Percentiles rank a stretch among this genome's conserved stretches.
phyloP scores from a whole-genome alignment of 352 stramenopile genomes.

The Phytopythium ostracodes region DNA sequence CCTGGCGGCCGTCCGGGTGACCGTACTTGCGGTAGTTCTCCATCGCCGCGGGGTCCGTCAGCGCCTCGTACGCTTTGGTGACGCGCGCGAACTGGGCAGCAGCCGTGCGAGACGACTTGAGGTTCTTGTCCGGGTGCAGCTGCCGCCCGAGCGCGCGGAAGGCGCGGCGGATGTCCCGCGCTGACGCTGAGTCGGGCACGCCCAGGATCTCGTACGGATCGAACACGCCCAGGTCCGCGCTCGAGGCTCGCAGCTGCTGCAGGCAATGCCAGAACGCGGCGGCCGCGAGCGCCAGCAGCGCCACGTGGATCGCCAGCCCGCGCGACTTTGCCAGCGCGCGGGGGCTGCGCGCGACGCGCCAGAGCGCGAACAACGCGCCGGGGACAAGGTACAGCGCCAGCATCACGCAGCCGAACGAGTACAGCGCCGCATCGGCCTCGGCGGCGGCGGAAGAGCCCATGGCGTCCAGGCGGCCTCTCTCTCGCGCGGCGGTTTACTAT shows the following conservation, averaged over 20 bases:
- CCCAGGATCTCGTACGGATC: conserved; percentile 85
- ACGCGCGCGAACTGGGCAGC: conserved; percentile 57
- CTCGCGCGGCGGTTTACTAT: no score
- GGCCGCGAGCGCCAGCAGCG: conserved; percentile 43
- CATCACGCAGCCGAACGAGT: conserved; percentile 81
- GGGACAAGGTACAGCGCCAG: conserved; percentile 76
- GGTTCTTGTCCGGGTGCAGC: conserved; percentile 84
- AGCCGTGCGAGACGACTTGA: conserved; percentile 33
- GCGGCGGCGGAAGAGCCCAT: background rate
- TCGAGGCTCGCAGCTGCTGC: conserved; percentile 58
- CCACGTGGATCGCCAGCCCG: conserved; percentile 44
- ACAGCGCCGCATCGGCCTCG: conserved; percentile 76
- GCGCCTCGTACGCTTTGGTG: conserved; percentile 83
- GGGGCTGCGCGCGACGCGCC: conserved; percentile 38
- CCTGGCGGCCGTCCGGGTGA: conserved; percentile 74
- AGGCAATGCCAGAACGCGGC: conserved; percentile 45
- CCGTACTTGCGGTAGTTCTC: conserved; percentile 80
- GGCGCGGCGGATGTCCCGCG: conserved; percentile 69
- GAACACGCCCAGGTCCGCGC: conserved; percentile 70
- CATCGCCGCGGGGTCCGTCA: conserved; percentile 67
- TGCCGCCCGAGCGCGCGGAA: conserved; percentile 62
- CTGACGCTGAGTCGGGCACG: conserved; percentile 47
- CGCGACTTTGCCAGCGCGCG: conserved; percentile 35
- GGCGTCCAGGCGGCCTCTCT: background rate
- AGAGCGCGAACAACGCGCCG: conserved; percentile 45